Percentiles rank a stretch among this genome's conserved stretches.
These are phyloP conservation scores for Polytrichum formosum DNA, from an alignment of 225 moss, liverwort and hornwort genomes.

Conservation along the genomic window DNA sequence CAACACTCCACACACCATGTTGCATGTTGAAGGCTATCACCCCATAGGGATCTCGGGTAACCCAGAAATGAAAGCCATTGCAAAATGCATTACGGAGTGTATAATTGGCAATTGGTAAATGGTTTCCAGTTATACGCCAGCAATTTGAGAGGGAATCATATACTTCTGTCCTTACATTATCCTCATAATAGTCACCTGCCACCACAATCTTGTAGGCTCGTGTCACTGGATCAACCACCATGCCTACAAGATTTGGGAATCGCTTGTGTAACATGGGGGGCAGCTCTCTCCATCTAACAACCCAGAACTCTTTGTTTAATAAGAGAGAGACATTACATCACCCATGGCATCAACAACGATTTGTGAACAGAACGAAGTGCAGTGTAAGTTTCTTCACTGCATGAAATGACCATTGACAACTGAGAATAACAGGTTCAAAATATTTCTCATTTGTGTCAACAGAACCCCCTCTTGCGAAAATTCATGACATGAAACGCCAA, in stretches of 20 bases:
- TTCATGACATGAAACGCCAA: no score
- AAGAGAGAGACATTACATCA: neutral
- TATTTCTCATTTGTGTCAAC: no score
- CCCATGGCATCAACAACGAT: neutral
- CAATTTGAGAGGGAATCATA: slow-evolving; percentile 82
- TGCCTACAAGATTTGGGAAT: slow-evolving; percentile 95
- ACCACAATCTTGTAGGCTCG: slow-evolving; percentile 98
- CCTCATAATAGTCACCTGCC: slow-evolving; percentile 95
- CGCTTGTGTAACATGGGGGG: slow-evolving; percentile 99
- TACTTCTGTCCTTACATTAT: slow-evolving; percentile 96
- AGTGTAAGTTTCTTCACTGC: no score
- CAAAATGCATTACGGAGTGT: slow-evolving; percentile 96
- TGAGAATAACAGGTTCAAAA: no score
- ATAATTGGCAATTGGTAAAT: slow-evolving; percentile 91
- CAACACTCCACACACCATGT: slow-evolving; percentile 95
- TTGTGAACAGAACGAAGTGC: neutral
- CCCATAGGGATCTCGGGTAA: slow-evolving; percentile 91
- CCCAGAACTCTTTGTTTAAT: slow-evolving; percentile 13
- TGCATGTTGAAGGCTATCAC: slow-evolving; percentile 98
- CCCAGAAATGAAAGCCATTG: slow-evolving; percentile 98
- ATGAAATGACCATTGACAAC: no score
- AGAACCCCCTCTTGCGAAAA: no score
- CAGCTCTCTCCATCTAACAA: slow-evolving; percentile 83
- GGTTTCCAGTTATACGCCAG: slow-evolving; percentile 93
- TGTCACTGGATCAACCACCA: slow-evolving; percentile 85